phyloP scores from a whole-genome alignment of 1,139 yeast genomes.

The Chernovozyma aurita region DNA sequence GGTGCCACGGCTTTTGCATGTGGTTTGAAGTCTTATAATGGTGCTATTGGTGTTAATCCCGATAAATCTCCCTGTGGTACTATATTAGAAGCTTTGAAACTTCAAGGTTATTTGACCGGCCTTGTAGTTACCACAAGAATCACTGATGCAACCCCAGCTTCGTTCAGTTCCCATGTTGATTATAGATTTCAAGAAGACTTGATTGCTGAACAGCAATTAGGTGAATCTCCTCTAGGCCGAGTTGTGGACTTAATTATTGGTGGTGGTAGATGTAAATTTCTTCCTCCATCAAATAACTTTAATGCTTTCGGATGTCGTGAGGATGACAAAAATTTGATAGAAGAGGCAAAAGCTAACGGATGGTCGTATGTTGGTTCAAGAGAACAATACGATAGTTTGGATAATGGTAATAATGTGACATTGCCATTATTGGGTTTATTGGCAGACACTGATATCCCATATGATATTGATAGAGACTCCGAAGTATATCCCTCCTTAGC shows the following conservation, averaged over 20 bases:
- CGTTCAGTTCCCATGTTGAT: slow-evolving; percentile 74
- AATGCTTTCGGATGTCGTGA: slow-evolving; percentile 67
- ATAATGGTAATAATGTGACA: slow-evolving; percentile 54
- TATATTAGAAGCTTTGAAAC: slow-evolving; percentile 74
- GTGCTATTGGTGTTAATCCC: slow-evolving; percentile 75
- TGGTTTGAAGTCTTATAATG: slow-evolving; percentile 73
- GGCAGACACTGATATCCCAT: slow-evolving; percentile 73
- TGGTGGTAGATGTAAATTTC: slow-evolving; percentile 81
- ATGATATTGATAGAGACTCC: slow-evolving; percentile 67
- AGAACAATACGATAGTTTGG: slow-evolving; percentile 46
- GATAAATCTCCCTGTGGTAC: slow-evolving; percentile 70
- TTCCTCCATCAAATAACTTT: slow-evolving; percentile 35
- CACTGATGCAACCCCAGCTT: slow-evolving; percentile 88
- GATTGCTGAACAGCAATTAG: slow-evolving; percentile 83
- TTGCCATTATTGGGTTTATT: slow-evolving; percentile 71
- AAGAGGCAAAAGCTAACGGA: slow-evolving; percentile 53
- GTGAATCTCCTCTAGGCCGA: slow-evolving; percentile 70
- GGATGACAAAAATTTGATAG: slow-evolving; percentile 60
- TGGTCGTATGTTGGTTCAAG: slow-evolving; percentile 67
- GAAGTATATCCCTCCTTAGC: slow-evolving; percentile 63
- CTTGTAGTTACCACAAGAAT: slow-evolving; percentile 82
- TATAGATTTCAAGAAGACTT: slow-evolving; percentile 71
- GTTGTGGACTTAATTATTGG: slow-evolving; percentile 81
- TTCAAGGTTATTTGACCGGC: slow-evolving; percentile 74
- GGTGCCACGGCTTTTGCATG: slow-evolving; percentile 92